Evolutionary conservation across 2,329 filamentous ascomycete species (phyloP), one percentile per base, ranked within the genome.

Genomic region (Xylariomycetidae sp.): DNA sequence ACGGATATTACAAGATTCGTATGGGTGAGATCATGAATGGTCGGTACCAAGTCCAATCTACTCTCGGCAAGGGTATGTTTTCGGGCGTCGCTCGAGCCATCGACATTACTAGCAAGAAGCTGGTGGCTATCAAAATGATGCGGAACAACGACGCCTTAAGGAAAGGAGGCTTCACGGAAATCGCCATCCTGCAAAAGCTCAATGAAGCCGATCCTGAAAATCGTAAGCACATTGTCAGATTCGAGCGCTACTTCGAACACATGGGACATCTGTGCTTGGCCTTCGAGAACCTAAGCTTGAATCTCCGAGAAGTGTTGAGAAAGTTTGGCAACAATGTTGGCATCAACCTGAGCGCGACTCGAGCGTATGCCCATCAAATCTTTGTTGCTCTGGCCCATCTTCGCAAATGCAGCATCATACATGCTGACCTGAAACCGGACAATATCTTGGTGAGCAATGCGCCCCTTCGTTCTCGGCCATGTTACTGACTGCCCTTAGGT

Each of bases 121-220:
- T 85, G n/a, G 89, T 97, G 19, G 92, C 92, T 16, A 85, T 98
- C 71, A 98, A 98, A 65, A 92, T 98, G 50, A 94, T 97, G 62
- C 85, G 92, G 43, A 94, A 94, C 61, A 97, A 98, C 52, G 89
- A 95, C 54, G 85, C 87, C 10, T 83, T 96, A 59, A 76, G 81
- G 46, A 96, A 95, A 61, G 89, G 88, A 28, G 92, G 89, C 14
- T 81, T 88, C 60, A 96, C 92, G 38, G 92, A 98, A 59, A 94
- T 97, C 56, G 85, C 87, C 26, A 95, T 97, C 45, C 65, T 98
- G 29, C 79, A 92, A 55, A 89, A 90, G 54, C 77, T 98, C 35
- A 88, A 85, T 50, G 80, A 83, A 29, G 80, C 85, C 18, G 92
- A 98, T 55, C 81, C 85, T 0, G 86, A 94, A 16, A 85, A 90